These are phyloP conservation scores for Colletotrichum abscissum DNA, from an alignment of 2,329 filamentous ascomycete genomes.

Conservation along the genomic window DNA sequence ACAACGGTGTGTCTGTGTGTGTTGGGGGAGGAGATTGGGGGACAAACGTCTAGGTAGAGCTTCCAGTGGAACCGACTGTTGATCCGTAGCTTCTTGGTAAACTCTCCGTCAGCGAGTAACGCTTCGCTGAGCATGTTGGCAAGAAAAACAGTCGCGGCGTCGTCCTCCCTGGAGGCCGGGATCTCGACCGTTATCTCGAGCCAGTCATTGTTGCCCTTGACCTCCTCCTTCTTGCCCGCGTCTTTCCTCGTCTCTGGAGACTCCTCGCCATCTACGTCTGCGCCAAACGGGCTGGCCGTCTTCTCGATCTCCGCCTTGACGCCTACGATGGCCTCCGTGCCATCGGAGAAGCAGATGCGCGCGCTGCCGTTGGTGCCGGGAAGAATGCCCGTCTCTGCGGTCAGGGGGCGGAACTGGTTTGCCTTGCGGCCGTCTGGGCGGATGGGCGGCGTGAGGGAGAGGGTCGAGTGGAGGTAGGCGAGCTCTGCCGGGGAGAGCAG, in stretches of 20 bases:
- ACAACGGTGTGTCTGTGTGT: too few relatives aligned
- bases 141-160: slow-evolving; percentile 87
- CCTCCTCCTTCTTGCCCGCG: slow-evolving; percentile 44
- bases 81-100: slow-evolving; percentile 82
- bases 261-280: slow-evolving; percentile 53
- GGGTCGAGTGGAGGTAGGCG: slow-evolving; percentile 91
- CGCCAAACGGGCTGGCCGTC: slow-evolving; percentile 54
- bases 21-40: slow-evolving; percentile 4
- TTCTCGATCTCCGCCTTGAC: slow-evolving; percentile 95
- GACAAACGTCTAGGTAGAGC: slow-evolving; percentile 88
- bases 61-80: slow-evolving; percentile 96
- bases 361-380: slow-evolving; percentile 93
- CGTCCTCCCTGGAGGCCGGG: slow-evolving; percentile 90
- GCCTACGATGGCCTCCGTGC: slow-evolving; percentile 94
- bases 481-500: slow-evolving; percentile 95
- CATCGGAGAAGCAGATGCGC: slow-evolving; percentile 92
- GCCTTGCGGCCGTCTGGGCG: slow-evolving; percentile 87
- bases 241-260: slow-evolving; percentile 41
- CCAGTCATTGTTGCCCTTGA: slow-evolving; percentile 74
- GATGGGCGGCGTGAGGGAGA: slow-evolving; percentile 83
- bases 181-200: slow-evolving; percentile 93
- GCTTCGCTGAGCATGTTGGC: slow-evolving; percentile 90
- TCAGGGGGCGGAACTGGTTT: slow-evolving; percentile 89
- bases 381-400: slow-evolving; percentile 90
- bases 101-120: slow-evolving; percentile 77